Evolutionary conservation across 768 basidiomycete species (phyloP), one percentile per base, ranked within the genome.

Genomic region (Infundibulicybe gibba): DNA sequence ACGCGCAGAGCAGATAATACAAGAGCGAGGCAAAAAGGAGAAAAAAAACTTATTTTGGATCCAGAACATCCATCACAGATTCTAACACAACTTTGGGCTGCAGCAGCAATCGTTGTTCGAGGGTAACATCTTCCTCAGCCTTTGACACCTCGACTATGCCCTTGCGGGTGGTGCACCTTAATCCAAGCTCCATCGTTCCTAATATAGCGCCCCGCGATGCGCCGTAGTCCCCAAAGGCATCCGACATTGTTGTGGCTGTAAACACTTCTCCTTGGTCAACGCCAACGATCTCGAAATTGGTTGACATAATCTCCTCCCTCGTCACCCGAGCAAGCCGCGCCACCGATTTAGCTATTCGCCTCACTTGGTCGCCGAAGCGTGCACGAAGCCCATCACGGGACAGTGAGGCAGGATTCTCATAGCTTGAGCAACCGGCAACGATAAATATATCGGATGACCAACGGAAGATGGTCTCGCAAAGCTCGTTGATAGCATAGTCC

Each of bases 21-120:
- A 25, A n/a, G 25, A 25, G 25, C 25, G n/a, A 25, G 25, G 3
- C 25, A 25, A 25, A 25, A 25, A 25, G n/a, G n/a, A n/a, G 8
- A 25, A 25, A 25, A 44, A 32, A 15, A 38, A 17, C 16, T 55
- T 44, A 63, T 43, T 54, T 55, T n/a, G 56, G 58, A 40, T 68
- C 63, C 51, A 76, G 60, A 19, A 72, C 66, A 43, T 75, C 73
- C 43, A 75, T 53, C 9, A 86, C 83, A n/a, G 81, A 81, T 57
- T 89, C 86, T 47, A 89, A 63, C 34, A 90, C 79, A 3, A 89
- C 85, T 61, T 86, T 89, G n/a, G 87, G 86, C 58, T 72, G 72
- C 48, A 89, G 66, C 42, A 90, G 63, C 44, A 82, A 61, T 55
- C 81, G 75, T 50, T 75, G 72, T 43, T 87, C 87, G 37, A 80